Base-by-base conservation (phyloP, 129 eudicot genomes). In the Lonicera japonica region DNA sequence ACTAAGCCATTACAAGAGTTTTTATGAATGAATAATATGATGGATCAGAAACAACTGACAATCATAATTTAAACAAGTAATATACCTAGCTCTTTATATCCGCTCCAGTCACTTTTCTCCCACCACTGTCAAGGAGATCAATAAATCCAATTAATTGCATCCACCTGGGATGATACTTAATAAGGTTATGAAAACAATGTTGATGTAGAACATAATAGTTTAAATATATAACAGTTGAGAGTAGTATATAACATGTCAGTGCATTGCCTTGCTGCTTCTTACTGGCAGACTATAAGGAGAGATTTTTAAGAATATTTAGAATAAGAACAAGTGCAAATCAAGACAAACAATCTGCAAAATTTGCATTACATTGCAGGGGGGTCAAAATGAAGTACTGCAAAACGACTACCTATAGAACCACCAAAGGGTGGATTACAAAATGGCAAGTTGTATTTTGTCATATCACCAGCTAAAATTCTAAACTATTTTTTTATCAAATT, bases 101-200 rank as follows among this genome's bases (percentile, higher is more conserved):
- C 92, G 41, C 91, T 90, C 95, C 92, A 86, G 67, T 90, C 97
- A 89, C 97, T 89, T 78, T 89, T 89, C 88, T 89, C 97, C 97
- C 97, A 89, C 95, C 97, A 89, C 95, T 89, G 95, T 76, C 91
- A 86, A 90, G 86, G 83, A 86, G 83, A 90, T 78, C 68, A 90
- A 86, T 63, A 86, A 90, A 90, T 83, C 90, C 95, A 83, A 78
- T 80, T 86, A 82, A 84, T 85, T 69, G 79, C 74, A 85, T 80
- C 82, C 78, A 85, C 95, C 95, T 85, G 83, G 87, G 90, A 85
- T 85, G 83, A 73, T 85, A 63, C 91, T 83, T 43, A 75, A n/a
- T 71, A 65, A 71, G 75, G 77, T 63, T 82, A 67, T 74, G 38
- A 63, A 67, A 66, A 64, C 48, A 64, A 59, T 57, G 56, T 67